These are phyloP conservation scores for Neurospora crassa DNA, from an alignment of 2,329 filamentous ascomycete genomes.

Conservation along the genomic window DNA sequence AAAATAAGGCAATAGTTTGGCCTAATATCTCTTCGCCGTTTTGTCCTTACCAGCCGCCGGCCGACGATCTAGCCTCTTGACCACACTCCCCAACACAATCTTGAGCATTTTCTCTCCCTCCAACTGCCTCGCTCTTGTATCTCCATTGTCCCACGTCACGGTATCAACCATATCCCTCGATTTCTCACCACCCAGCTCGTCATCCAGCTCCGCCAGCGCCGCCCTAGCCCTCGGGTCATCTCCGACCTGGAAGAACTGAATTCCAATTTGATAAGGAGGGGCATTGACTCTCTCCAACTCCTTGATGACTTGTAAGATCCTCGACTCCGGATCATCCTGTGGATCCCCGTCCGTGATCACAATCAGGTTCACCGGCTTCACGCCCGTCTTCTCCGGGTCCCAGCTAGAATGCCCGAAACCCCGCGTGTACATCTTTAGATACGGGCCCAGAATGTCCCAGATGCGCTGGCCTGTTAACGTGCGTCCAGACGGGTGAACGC, in stretches of 20 bases:
- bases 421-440: slow-evolving; percentile 45
- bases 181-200: slow-evolving; percentile 50
- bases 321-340: slow-evolving; percentile 65
- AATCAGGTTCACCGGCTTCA: slow-evolving; percentile 80
- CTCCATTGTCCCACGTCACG: slow-evolving; percentile 56
- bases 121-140: slow-evolving; percentile 36
- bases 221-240: slow-evolving; percentile 54
- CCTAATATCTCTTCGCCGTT: background rate
- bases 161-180: slow-evolving; percentile 90
- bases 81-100: slow-evolving; percentile 68
- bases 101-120: slow-evolving; percentile 69
- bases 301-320: slow-evolving; percentile 57
- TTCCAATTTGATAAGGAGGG: slow-evolving; percentile 71
- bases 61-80: slow-evolving; percentile 52
- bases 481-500: slow-evolving; percentile 50
- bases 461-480: slow-evolving; percentile 72
- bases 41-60: background rate
- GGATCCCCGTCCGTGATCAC: slow-evolving; percentile 85
- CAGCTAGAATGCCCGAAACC: slow-evolving; percentile 9
- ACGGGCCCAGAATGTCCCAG: slow-evolving; percentile 61
- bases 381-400: slow-evolving; percentile 29
- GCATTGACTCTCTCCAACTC: slow-evolving; percentile 62
- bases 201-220: slow-evolving; percentile 65
- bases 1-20: background rate
- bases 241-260: slow-evolving; percentile 96